Base-by-base conservation (phyloP, 164 flowering plant genomes). In the Annona cherimola region DNA sequence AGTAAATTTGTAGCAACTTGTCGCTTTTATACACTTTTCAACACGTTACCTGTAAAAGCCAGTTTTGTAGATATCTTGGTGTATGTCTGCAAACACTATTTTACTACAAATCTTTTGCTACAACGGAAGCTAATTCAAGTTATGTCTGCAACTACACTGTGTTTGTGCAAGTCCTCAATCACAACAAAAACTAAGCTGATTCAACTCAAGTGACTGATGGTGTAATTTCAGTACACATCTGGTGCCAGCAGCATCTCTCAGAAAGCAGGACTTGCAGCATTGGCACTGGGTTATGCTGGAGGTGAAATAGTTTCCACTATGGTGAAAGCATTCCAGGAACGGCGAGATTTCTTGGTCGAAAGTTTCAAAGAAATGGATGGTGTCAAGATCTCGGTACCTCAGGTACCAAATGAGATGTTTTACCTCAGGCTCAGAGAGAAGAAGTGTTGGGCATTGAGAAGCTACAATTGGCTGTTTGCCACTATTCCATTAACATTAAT, bases 211-310 rank as follows among this genome's bases (percentile, higher is more conserved):
- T 54, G 41, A 26, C 50, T 26, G 50, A 60, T 72, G 40, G 19
- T 76, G 50, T 57, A 76, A 4, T 80, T 77, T 42, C 84, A 95
- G 98, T 78, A 74, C 65, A 95, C 99, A 67, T 95, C 99, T 69
- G 97, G 98, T 72, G 98, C 98, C n/a, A 86, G 97, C 78, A 95
- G 98, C 73, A 90, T 91, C 73, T 85, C 99, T 44, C 99, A 95
- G 74, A 95, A 93, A 79, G 99, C 97, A 35, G 99, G 82, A 62
- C 85, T 95, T 77, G 98, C 98, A 45, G 99, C 99, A 67, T 75
- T 95, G 55, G 94, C 92, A 69, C 61, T 95, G 75, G 99, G 99
- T 4, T 80, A 89, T 80, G 94, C 96, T 65, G 99, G 99, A 61
- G 99, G 99, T 6, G 96, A 95, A 75, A 86, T 83, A 39, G 90